phyloP scores from a whole-genome alignment of 164 flowering plant genomes.

The Annona cherimola region DNA sequence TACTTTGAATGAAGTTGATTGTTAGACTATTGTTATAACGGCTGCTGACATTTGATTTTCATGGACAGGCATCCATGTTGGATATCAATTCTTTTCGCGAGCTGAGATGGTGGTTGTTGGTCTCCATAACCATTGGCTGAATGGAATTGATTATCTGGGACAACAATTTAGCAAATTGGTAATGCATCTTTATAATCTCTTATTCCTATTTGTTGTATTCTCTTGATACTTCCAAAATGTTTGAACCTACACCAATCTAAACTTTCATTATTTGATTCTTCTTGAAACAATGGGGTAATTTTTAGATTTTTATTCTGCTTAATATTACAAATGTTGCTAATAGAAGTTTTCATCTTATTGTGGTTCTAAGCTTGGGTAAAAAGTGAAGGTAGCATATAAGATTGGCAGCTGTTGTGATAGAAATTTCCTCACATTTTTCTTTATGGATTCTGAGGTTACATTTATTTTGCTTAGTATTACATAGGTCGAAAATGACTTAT shows the following conservation, averaged over 20 bases:
- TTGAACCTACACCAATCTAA: neutral
- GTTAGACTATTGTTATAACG: neutral
- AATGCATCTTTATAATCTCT: neutral
- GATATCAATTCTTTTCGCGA: constrained; percentile 78
- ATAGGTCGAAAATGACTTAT: too few species aligned
- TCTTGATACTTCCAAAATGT: neutral
- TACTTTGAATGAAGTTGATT: neutral
- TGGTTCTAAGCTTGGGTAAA: too few species aligned
- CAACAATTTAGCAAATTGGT: constrained; percentile 22
- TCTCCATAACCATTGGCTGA: constrained; percentile 82
- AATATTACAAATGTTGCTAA: too few species aligned
- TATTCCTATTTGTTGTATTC: neutral
- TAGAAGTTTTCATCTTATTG: too few species aligned
- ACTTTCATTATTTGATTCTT: neutral
- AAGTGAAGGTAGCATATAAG: too few species aligned
- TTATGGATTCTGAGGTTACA: too few species aligned
- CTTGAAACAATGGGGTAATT: too few species aligned
- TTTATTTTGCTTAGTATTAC: too few species aligned
- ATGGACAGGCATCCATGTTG: constrained; percentile 73
- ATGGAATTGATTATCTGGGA: constrained; percentile 86
- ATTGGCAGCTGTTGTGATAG: too few species aligned
- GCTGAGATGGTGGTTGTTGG: constrained; percentile 94
- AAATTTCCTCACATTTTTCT: too few species aligned
- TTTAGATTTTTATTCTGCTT: too few species aligned
- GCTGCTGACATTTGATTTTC: constrained; percentile 3